These are phyloP conservation scores for Brasilioporus rufonigricans DNA, from an alignment of 768 basidiomycete genomes.

Conservation along the genomic window DNA sequence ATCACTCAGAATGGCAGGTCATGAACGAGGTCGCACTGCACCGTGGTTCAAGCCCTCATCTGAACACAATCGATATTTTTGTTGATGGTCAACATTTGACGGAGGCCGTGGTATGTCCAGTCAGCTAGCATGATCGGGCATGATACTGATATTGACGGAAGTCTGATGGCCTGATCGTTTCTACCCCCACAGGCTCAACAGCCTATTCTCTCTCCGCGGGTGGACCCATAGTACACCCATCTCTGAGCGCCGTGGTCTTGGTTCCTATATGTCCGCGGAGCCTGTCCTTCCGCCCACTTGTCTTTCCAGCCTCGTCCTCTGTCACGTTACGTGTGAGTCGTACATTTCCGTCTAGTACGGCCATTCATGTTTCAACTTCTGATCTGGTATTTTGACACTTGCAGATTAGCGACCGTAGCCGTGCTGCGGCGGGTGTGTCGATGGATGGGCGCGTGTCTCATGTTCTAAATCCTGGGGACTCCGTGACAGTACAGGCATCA, in stretches of 20 bases:
- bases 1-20: slow-evolving; percentile 78
- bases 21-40: slow-evolving; percentile 97
- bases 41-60: slow-evolving; percentile 85
- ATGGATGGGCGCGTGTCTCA: slow-evolving; percentile 92
- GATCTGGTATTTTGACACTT: background rate
- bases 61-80: slow-evolving; percentile 91
- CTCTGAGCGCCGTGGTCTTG: slow-evolving; percentile 82
- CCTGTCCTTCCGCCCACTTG: slow-evolving; percentile 86
- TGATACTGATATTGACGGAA: slow-evolving; percentile 31
- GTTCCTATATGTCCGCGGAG: slow-evolving; percentile 97
- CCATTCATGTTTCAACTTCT: background rate
- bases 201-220: slow-evolving; percentile 95
- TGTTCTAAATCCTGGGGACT: slow-evolving; percentile 80
- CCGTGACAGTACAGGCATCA: slow-evolving; percentile 80
- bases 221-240: slow-evolving; percentile 94
- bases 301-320: slow-evolving; percentile 80
- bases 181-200: slow-evolving; percentile 95
- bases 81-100: slow-evolving; percentile 95
- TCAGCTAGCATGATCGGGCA: slow-evolving; percentile 7
- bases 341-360: background rate
- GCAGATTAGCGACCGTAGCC: slow-evolving; percentile 81
- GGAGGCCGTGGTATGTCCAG: slow-evolving; percentile 79
- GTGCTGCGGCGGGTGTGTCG: slow-evolving; percentile 85
- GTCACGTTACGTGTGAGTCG: slow-evolving; percentile 67
- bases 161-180: slow-evolving; percentile 93